Base-by-base conservation (phyloP, 331 rosid species). In the Quercus phellos region DNA sequence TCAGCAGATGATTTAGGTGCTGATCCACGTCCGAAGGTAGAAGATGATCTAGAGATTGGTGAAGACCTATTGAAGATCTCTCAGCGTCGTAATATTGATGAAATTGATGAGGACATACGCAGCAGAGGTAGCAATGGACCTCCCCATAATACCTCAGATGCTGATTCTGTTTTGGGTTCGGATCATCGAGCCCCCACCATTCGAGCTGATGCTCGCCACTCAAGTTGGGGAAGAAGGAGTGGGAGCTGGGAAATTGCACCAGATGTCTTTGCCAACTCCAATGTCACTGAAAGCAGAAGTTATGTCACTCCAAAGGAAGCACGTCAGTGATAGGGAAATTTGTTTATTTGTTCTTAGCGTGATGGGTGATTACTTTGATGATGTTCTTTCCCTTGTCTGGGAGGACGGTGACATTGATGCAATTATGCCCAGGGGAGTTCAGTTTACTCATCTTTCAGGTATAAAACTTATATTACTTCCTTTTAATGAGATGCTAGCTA, bases 31-130 rank as follows among this genome's bases (percentile, higher is more conserved):
- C 78, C 93, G 0, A 94, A 94, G 80, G 98, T 94, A 43, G 97
- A 94, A 81, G 94, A 88, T 13, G 97, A 94, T 85, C 88, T 89
- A 24, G 98, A 86, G 34, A 91, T 91, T 69, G 96, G 98, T 22
- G 98, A 94, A 81, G 97, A 94, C 84, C 80, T 94, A 26, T 80
- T 94, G 88, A 94, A 94, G 85, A 94, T 94, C 82, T 94, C 98
- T 10, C 98, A 94, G 82, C 96, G 98, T 4, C 90, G 96, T 75
- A 91, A 94, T 55, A 70, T 90, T 2, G 97, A 89, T 74, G 97
- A 90, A 64, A 85, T 94, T 13, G 90, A 85, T 1, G 94, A 91
- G 75, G 98, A 91, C 78, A 88, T 89, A 70, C 87, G 71, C 63
- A 77, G 90, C 76, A 84, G 96, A 87, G 96, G 94, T 74, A 89